Conservation (phyloP, 805 yeast genomes). For the Metschnikowia santaceciliae region DNA sequence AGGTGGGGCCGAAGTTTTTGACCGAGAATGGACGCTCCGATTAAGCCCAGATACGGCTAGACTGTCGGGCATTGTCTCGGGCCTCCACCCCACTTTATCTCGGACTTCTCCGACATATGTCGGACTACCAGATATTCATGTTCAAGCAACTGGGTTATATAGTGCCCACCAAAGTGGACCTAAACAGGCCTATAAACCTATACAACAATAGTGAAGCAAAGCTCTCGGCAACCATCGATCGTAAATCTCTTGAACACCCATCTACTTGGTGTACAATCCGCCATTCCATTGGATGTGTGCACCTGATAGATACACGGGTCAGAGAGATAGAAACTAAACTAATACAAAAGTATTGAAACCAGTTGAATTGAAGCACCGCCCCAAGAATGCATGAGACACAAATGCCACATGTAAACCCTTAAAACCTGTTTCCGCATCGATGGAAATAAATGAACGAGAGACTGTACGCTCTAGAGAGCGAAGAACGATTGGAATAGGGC, state of each 20-base stretch:
- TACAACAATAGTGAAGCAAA: too few relatives aligned
- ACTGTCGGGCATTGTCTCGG: too few relatives aligned
- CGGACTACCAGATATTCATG: too few relatives aligned
- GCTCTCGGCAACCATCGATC: too few relatives aligned
- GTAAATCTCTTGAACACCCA: neutral
- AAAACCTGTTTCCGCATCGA: slow-evolving; percentile 2
- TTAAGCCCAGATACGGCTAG: too few relatives aligned
- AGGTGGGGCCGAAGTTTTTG: too few relatives aligned
- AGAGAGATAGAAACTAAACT: slow-evolving; percentile 3
- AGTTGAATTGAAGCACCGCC: slow-evolving; percentile 4
- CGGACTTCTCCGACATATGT: too few relatives aligned
- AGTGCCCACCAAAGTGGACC: too few relatives aligned
- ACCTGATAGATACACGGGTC: neutral
- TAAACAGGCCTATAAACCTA: too few relatives aligned
- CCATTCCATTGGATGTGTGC: slow-evolving; percentile 2
- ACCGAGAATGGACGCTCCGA: too few relatives aligned
- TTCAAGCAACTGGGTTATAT: too few relatives aligned
- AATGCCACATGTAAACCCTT: slow-evolving; percentile 4
- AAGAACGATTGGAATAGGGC: slow-evolving; percentile 1
- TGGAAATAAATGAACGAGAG: slow-evolving; percentile 2
- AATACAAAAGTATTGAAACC: slow-evolving; percentile 3
- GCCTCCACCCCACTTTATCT: too few relatives aligned
- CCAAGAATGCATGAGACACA: slow-evolving; percentile 1
- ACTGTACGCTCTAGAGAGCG: slow-evolving; percentile 4
- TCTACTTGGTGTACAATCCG: neutral